phyloP scores from a whole-genome alignment of 2,329 filamentous ascomycete genomes.

The Dryadomyces quercus-mongolicae region DNA sequence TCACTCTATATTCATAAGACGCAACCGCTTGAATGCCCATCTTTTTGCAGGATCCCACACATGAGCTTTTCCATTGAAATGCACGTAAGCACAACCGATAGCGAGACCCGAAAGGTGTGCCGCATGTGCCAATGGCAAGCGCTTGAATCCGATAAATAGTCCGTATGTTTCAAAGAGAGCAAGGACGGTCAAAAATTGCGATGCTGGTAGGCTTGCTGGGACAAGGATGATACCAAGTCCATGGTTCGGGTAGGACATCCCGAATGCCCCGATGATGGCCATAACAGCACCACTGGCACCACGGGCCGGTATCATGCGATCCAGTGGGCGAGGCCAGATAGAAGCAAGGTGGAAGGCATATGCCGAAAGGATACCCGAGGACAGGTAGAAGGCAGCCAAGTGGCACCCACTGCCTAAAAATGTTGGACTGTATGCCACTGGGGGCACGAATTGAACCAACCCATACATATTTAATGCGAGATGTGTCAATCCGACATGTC shows the following conservation, averaged over 20 bases:
- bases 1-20: conserved; percentile 1
- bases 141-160: conserved; percentile 12
- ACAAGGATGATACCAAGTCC: conserved; percentile 12
- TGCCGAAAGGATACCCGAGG: conserved; percentile 12
- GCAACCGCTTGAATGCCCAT: conserved; percentile 8
- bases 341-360: conserved; percentile 13
- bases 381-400: conserved; percentile 16
- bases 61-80: conserved; percentile 7
- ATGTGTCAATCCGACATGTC: conserved; percentile 16
- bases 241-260: conserved; percentile 10
- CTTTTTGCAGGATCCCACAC: conserved; percentile 13
- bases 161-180: conserved; percentile 14
- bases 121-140: conserved; percentile 13
- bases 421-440: conserved; percentile 11
- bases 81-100: conserved; percentile 14
- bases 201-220: conserved; percentile 11
- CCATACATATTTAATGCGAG: conserved; percentile 19
- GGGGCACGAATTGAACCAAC: conserved; percentile 14
- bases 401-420: conserved; percentile 15
- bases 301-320: conserved; percentile 10
- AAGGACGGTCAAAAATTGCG: conserved; percentile 10
- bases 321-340: conserved; percentile 9
- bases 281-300: conserved; percentile 17
- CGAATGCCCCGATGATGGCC: conserved; percentile 14
- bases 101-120: conserved; percentile 14